Evolutionary conservation across 345 rosid species (phyloP).

Genomic region (Carallia pectinifolia): DNA sequence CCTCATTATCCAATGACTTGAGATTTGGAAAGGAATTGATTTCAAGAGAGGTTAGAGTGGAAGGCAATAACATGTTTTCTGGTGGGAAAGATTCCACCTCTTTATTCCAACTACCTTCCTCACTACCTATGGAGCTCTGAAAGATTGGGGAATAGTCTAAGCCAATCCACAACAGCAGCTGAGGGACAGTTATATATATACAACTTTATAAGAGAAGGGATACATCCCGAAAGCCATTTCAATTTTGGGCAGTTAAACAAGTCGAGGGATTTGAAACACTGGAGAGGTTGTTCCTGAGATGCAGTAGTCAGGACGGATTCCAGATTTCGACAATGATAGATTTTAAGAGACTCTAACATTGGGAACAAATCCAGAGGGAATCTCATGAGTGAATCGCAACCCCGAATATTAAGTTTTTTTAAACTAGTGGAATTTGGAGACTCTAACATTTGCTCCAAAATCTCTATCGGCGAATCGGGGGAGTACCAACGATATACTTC

Average conservation of each 20-base stretch:
- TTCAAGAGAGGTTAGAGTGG: constrained; percentile 1
- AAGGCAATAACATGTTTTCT: neutral
- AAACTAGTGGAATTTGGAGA: neutral
- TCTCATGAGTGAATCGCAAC: neutral
- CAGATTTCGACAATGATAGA: constrained; percentile 3
- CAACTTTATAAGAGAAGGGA: too few relatives aligned
- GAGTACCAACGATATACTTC: neutral
- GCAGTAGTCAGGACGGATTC: neutral
- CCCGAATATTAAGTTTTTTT: too few relatives aligned
- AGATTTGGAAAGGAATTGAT: constrained; percentile 8
- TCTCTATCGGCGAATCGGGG: neutral
- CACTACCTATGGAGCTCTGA: too few relatives aligned
- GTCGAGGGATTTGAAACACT: too few relatives aligned
- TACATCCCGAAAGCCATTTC: too few relatives aligned
- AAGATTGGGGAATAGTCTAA: too few relatives aligned
- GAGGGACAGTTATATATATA: rapidly evolving
- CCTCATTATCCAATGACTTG: neutral
- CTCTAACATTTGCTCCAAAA: neutral
- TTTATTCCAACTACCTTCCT: neutral
- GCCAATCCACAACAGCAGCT: too few relatives aligned
- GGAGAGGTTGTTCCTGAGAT: neutral
- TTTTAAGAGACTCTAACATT: neutral
- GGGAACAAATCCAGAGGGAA: constrained; percentile 9
- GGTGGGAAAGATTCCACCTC: neutral
- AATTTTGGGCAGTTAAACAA: too few relatives aligned